Evolutionary conservation across 169 alveolate species (phyloP), one percentile per base, ranked within the genome.

Genomic region (Cyclospora cayetanensis): DNA sequence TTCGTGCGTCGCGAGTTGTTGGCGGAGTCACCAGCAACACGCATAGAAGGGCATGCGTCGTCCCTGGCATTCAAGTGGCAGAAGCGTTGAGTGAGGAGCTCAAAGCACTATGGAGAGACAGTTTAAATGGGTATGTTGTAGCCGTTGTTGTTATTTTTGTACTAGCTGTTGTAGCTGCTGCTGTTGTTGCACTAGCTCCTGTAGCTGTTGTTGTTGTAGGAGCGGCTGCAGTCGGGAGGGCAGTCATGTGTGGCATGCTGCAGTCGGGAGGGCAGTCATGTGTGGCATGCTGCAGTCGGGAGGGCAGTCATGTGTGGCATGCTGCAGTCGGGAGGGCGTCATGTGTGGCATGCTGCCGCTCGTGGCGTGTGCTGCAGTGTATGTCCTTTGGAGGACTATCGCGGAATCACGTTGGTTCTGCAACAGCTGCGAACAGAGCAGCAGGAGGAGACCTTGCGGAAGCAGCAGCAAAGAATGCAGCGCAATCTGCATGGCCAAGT

Each of bases 391-490:
- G 68, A 76, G 27, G 86, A 76, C 66, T 76, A 76, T 66, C 86
- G 86, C 68, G 86, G 86, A 37, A 76, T 76, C 41, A 76, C 86
- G 41, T 66, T 76, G 46, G 66, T 76, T 63, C 86, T 76, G 68
- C 86, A 76, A 66, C 86, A 76, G 86, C 68, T 76, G 86, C 86
- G 86, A 43, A 76, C 86, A 25, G 68, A 76, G 86, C 86, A 43
- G 68, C 86, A 42, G 86, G 86, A 76, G 43, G 86, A 42, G 41
- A 66, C 86, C 31, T 66, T 76, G 68, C 39, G 86, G 39, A 63
- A 34, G 66, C 86, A 76, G 68, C 86, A 76, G 86, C 66, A 76
- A 41, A 63, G 43, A 20, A 42, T 76, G 11, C 86, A 76, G 43
- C 86, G 66, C 41, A 39, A 52, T 29, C 29, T 76, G 39, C 43